Conservation (phyloP, 441 rosid genomes). For the Lepidium campestre region DNA sequence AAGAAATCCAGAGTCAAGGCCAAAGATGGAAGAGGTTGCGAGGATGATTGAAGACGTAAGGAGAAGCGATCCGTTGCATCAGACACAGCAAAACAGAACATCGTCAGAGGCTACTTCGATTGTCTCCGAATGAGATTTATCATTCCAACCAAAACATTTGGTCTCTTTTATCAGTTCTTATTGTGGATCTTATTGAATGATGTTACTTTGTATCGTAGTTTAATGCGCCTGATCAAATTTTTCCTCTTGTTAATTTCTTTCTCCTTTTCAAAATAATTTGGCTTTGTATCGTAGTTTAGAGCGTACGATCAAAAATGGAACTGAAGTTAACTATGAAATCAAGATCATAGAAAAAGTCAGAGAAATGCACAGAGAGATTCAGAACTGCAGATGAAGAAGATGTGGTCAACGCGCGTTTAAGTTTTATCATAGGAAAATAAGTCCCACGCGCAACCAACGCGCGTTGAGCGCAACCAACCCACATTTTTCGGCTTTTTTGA, state of each 20-base stretch:
- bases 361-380: too few species aligned
- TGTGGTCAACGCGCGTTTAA: too few species aligned
- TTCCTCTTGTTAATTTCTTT: not conserved
- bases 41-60: slow-evolving; percentile 51
- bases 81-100: slow-evolving; percentile 34
- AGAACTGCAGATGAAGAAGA: too few species aligned
- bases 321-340: not conserved
- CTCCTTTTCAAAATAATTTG: not conserved
- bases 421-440: too few species aligned
- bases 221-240: not conserved
- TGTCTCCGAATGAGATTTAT: slow-evolving; percentile 26
- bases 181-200: not conserved
- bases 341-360: too few species aligned
- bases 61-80: slow-evolving; percentile 31
- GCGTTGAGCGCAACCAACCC: too few species aligned
- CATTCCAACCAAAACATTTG: not conserved
- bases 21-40: slow-evolving; percentile 43
- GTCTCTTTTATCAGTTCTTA: not conserved
- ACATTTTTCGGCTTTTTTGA: too few species aligned
- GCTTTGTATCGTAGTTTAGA: not conserved
- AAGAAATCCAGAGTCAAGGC: slow-evolving; percentile 43
- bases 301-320: not conserved
- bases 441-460: too few species aligned
- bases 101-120: slow-evolving; percentile 58
- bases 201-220: not conserved